phyloP scores from a whole-genome alignment of 768 basidiomycete genomes.

The Amanita thiersii region DNA sequence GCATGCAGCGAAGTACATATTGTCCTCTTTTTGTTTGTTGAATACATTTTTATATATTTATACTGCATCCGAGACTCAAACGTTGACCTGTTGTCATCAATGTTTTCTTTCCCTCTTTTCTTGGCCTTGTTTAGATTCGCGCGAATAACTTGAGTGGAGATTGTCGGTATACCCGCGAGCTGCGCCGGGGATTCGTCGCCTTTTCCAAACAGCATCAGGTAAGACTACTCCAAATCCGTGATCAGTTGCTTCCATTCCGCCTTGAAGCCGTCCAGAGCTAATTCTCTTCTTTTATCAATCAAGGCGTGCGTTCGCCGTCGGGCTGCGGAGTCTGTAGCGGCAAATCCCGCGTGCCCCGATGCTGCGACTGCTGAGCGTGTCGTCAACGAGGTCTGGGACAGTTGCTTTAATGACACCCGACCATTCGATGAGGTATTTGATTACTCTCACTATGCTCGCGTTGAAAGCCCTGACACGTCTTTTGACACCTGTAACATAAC shows the following conservation, averaged over 20 bases:
- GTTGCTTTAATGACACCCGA: conserved; percentile 89
- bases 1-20: conserved; percentile 89
- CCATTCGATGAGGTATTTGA: conserved; percentile 93
- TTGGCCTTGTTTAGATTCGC: conserved; percentile 83
- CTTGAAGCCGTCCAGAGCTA: not conserved
- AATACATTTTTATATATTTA: conserved; percentile 2
- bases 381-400: conserved; percentile 96
- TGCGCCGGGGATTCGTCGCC: conserved; percentile 63
- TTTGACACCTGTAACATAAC: too few relatives aligned
- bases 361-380: conserved; percentile 73
- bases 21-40: not conserved
- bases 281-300: conserved; percentile 9
- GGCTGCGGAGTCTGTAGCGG: conserved; percentile 72
- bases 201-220: conserved; percentile 97
- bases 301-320: conserved; percentile 88
- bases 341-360: conserved; percentile 76
- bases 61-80: not conserved
- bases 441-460: too few relatives aligned
- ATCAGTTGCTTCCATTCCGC: not conserved
- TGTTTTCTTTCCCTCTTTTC: not conserved
- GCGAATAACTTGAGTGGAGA: conserved; percentile 93
- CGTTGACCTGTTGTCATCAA: conserved; percentile 5
- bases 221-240: conserved; percentile 10
- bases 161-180: conserved; percentile 79
- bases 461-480: too few relatives aligned